Percentiles rank a stretch among this genome's conserved stretches.
These are phyloP conservation scores for Melanopsichium pennsylvanicum DNA, from an alignment of 1,284 basidiomycete genomes.

Conservation along the genomic window DNA sequence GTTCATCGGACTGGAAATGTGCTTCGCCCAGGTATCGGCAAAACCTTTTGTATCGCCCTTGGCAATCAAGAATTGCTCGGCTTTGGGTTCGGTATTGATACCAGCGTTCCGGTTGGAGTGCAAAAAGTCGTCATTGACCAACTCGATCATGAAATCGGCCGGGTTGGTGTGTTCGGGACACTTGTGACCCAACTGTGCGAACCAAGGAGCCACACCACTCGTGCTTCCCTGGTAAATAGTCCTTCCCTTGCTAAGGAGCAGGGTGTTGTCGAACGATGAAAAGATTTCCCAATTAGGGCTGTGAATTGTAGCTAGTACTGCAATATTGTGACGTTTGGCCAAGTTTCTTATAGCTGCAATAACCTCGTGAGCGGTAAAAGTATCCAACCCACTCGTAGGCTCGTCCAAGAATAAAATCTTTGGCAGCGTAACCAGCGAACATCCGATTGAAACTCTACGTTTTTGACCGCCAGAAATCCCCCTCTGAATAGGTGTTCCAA, in stretches of 20 bases:
- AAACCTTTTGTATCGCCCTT: slow-evolving; percentile 21
- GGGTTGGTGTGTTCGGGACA: slow-evolving; percentile 58
- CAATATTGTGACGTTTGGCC: slow-evolving; percentile 51
- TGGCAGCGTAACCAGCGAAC: slow-evolving; percentile 65
- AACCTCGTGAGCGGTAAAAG: slow-evolving; percentile 60
- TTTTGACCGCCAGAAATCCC: slow-evolving; percentile 68
- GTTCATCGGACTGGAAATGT: background rate
- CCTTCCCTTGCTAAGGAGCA: slow-evolving; percentile 61
- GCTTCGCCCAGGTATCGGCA: slow-evolving; percentile 13
- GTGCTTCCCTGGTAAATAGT: slow-evolving; percentile 53
- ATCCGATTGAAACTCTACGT: slow-evolving; percentile 65
- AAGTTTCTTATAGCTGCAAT: slow-evolving; percentile 55
- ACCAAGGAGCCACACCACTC: slow-evolving; percentile 40
- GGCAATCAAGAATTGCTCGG: too few relatives aligned
- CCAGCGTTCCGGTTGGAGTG: background rate
- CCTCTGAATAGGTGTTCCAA: slow-evolving; percentile 67
- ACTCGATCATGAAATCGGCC: slow-evolving; percentile 58
- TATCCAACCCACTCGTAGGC: slow-evolving; percentile 65
- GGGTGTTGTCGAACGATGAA: slow-evolving; percentile 53
- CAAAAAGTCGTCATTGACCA: slow-evolving; percentile 63
- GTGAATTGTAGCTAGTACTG: slow-evolving; percentile 66
- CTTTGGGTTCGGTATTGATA: background rate
- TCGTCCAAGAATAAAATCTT: slow-evolving; percentile 67
- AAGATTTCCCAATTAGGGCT: slow-evolving; percentile 65
- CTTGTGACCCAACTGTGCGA: slow-evolving; percentile 41